Evolutionary conservation across 352 stramenopile species (phyloP), one percentile per base, ranked within the genome.

Genomic region (Pythium myriotylum): DNA sequence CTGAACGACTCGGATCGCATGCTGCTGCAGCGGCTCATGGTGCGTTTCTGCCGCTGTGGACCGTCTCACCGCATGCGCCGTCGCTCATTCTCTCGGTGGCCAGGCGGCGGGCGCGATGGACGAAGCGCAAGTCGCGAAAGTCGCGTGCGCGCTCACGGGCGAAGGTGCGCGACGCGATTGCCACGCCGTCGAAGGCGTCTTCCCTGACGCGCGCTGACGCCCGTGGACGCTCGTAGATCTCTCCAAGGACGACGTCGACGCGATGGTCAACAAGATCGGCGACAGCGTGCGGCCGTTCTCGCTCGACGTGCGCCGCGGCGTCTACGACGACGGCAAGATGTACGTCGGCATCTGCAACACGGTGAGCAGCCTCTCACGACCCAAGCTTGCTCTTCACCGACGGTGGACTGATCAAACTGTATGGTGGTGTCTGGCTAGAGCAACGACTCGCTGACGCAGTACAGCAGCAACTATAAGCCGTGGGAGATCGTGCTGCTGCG

Each of bases 401-500:
- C n/a, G n/a, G n/a, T n/a, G n/a, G n/a, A n/a, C n/a, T n/a, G n/a
- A n/a, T n/a, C n/a, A n/a, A n/a, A n/a, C n/a, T n/a, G n/a, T n/a
- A n/a, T n/a, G n/a, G n/a, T n/a, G n/a, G n/a, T n/a, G n/a, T n/a
- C n/a, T n/a, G n/a, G n/a, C n/a, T n/a, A 93, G 84, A 88, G 83
- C 59, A 89, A 86, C 37, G 85, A 94, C 63, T 63, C 76, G n/a
- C 37, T 92, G n/a, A 86, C 83, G 5, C 61, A 78, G 57, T 88
- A 90, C 47, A 81, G 78, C 53, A 89, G 72, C 68, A 87, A 79
- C 56, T 94, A 83, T 60, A 91, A 88, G 58, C 67, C 83, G 20
- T 92, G 85, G 84, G 85, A 94, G 62, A 94, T 94, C 58, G 79
- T 91, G 23, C 88, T 94, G 41, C 70, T 94, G 46, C 85, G 85